Conservation (phyloP, 2,329 filamentous ascomycete genomes). For the Colletotrichum aenigma region DNA sequence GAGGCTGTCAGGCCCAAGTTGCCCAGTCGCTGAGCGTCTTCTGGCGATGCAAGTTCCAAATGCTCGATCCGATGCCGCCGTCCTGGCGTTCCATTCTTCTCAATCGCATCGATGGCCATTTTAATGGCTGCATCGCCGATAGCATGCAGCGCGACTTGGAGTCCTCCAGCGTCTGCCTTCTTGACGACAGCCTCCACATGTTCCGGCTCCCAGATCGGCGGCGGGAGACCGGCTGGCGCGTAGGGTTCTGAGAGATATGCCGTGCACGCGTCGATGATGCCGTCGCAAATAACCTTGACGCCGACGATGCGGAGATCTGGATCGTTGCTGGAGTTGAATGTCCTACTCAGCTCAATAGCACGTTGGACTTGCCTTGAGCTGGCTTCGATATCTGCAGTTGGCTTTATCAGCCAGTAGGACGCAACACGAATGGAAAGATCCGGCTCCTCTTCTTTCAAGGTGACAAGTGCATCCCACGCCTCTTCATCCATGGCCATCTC, state of each 20-base stretch:
- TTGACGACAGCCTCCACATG: slow-evolving; percentile 58
- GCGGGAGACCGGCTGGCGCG: slow-evolving; percentile 47
- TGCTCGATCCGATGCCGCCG: slow-evolving; percentile 69
- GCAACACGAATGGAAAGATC: slow-evolving; percentile 39
- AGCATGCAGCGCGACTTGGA: slow-evolving; percentile 69
- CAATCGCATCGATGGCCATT: slow-evolving; percentile 62
- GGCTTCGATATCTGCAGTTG: slow-evolving; percentile 32
- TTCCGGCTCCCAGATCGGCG: slow-evolving; percentile 58
- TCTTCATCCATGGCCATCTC: slow-evolving; percentile 55
- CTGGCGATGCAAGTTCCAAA: slow-evolving; percentile 60
- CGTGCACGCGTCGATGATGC: slow-evolving; percentile 69
- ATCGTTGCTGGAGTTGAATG: slow-evolving; percentile 37
- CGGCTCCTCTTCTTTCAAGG: background rate
- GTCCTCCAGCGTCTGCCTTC: slow-evolving; percentile 53
- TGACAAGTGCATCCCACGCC: slow-evolving; percentile 42
- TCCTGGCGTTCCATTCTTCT: slow-evolving; percentile 41
- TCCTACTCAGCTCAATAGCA: slow-evolving; percentile 37
- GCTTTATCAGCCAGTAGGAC: slow-evolving; percentile 49
- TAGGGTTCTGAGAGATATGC: slow-evolving; percentile 66
- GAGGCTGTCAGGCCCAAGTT: slow-evolving; percentile 64
- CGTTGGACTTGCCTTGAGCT: slow-evolving; percentile 41
- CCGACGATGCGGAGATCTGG: slow-evolving; percentile 58
- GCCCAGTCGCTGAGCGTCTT: slow-evolving; percentile 62
- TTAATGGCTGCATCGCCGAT: slow-evolving; percentile 66
- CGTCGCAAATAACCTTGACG: slow-evolving; percentile 69